Conservation (phyloP, 2,329 filamentous ascomycete genomes). For the Trichoderma gracile region DNA sequence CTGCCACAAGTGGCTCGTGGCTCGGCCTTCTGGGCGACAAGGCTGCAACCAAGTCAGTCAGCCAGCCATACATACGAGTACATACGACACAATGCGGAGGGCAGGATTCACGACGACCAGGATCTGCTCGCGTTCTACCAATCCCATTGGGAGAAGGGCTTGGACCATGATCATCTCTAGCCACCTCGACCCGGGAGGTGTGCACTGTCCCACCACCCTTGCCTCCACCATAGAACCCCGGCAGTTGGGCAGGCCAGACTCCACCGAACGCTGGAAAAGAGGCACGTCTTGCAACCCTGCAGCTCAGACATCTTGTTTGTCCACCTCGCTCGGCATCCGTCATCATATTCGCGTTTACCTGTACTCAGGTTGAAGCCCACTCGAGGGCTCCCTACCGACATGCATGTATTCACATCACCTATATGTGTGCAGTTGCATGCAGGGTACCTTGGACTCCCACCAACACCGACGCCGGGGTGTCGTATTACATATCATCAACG, state of each 20-base stretch:
- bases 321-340: conserved; percentile 6
- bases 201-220: conserved; percentile 11
- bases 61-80: not conserved
- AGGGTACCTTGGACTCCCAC: not conserved
- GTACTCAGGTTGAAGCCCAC: not conserved
- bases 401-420: too few species aligned
- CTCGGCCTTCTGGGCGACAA: conserved; percentile 8
- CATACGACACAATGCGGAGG: not conserved
- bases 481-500: not conserved
- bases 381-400: not conserved
- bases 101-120: conserved; percentile 14
- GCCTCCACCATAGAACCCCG: conserved; percentile 18
- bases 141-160: conserved; percentile 4
- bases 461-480: not conserved
- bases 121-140: conserved; percentile 8
- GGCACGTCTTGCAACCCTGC: conserved; percentile 20
- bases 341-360: conserved; percentile 18
- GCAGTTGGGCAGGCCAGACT: conserved; percentile 7
- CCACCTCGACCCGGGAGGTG: conserved; percentile 15
- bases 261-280: conserved; percentile 9
- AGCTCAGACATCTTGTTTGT: conserved; percentile 16
- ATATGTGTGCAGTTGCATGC: not conserved
- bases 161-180: conserved; percentile 17
- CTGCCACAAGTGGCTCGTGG: conserved; percentile 23
- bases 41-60: conserved; percentile 4